phyloP scores from a whole-genome alignment of 805 yeast species.

The Myxozyma sirexii region DNA sequence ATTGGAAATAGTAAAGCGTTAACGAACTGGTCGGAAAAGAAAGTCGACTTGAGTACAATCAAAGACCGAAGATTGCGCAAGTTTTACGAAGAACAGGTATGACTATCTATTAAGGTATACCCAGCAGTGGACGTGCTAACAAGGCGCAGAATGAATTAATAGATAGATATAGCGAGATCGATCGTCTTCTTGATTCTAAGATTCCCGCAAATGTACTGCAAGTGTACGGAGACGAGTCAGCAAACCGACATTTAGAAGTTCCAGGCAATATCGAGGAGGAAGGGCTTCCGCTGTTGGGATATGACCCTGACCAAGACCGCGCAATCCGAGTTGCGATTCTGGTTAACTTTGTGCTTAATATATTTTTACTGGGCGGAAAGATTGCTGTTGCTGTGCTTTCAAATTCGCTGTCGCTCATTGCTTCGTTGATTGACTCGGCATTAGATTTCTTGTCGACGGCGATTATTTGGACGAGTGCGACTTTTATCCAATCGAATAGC shows the following conservation, averaged over 20 bases:
- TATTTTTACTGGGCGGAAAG: conserved; percentile 52
- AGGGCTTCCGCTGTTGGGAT: conserved; percentile 53
- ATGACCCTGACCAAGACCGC: conserved; percentile 49
- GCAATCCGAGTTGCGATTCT: conserved; percentile 61
- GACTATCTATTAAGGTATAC: no score
- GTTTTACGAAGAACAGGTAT: conserved; percentile 57
- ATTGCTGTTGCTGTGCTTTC: conserved; percentile 61
- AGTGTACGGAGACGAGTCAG: conserved; percentile 55
- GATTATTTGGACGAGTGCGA: conserved; percentile 68
- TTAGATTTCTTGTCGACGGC: conserved; percentile 76
- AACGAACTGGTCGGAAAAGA: conserved; percentile 47
- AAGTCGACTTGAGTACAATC: conserved; percentile 36
- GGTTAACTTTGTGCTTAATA: conserved; percentile 63
- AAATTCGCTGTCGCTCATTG: conserved; percentile 71
- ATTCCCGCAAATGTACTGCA: conserved; percentile 65
- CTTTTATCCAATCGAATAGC: conserved; percentile 3
- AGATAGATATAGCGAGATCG: conserved; percentile 60
- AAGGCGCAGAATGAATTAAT: conserved; percentile 56
- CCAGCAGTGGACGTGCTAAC: conserved; percentile 7
- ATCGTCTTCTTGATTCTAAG: conserved; percentile 69
- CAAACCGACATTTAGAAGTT: conserved; percentile 43
- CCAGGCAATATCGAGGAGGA: conserved; percentile 67
- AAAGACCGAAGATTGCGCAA: conserved; percentile 42
- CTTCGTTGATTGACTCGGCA: conserved; percentile 75
- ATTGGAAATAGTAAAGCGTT: conserved; percentile 50